Evolutionary conservation across 306 rosid genomes (phyloP).

Genomic region (apple (Malus domestica)): ASM211411v1 NC_041805.1:22598001-22598500

Average conservation of each 20-base stretch:
- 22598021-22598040: slow-evolving; percentile 6
- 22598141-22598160: neutral
- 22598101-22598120: slow-evolving; percentile 3
- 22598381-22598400: slow-evolving; percentile 88
- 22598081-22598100: slow-evolving; percentile 19
- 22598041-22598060: slow-evolving; percentile 11
- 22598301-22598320: slow-evolving; percentile 80
- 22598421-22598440: slow-evolving; percentile 87
- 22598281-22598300: slow-evolving; percentile 49
- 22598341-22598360: slow-evolving; percentile 94
- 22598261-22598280: slow-evolving; percentile 49
- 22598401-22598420: slow-evolving; percentile 96
- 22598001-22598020: neutral
- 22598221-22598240: neutral
- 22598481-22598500: slow-evolving; percentile 66
- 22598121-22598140: neutral
- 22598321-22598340: slow-evolving; percentile 76
- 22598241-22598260: slow-evolving; percentile 15
- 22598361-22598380: slow-evolving; percentile 63
- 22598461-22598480: slow-evolving; percentile 89
- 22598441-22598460: slow-evolving; percentile 88
- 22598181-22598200: slow-evolving; percentile 27
- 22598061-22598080: slow-evolving; percentile 12
- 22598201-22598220: neutral
- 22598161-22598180: slow-evolving; percentile 3